A percentile compares a stretch with the other conserved stretches of the same genome.
phyloP scores from a whole-genome alignment of 192 early-diverging fungal genomes.

The Dissophora globulifera region DNA sequence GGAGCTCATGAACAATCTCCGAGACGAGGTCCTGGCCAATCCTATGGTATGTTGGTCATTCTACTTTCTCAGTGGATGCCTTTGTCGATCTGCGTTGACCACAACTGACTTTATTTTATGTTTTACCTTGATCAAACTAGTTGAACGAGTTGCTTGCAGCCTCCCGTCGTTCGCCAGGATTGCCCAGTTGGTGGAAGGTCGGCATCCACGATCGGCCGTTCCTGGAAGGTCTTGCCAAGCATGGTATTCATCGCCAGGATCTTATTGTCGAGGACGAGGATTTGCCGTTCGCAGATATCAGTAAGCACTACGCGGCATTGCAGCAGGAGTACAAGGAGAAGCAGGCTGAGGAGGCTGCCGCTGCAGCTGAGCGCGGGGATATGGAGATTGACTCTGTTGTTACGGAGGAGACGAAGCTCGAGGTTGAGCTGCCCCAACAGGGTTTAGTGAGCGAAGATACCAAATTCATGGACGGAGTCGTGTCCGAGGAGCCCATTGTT shows the following conservation, averaged over 20 bases:
- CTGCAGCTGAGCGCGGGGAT: constrained; percentile 17
- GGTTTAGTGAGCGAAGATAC: not conserved
- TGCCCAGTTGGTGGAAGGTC: constrained; percentile 81
- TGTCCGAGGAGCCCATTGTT: not conserved
- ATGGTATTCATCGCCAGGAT: constrained; percentile 75
- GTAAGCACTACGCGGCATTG: constrained; percentile 30
- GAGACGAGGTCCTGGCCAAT: constrained; percentile 68
- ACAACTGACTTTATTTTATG: too few relatives aligned
- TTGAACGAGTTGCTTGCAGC: constrained; percentile 55
- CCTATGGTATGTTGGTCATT: constrained; percentile 43
- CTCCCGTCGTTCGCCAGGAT: constrained; percentile 61
- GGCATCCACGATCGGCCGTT: constrained; percentile 74
- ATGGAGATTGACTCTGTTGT: constrained; percentile 21
- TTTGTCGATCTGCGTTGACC: too few relatives aligned
- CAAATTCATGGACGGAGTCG: constrained; percentile 23
- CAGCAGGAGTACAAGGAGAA: constrained; percentile 26
- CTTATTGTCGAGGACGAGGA: constrained; percentile 69
- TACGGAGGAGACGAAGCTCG: not conserved
- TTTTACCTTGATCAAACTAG: constrained; percentile 16
- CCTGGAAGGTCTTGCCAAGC: constrained; percentile 74
- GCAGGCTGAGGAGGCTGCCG: constrained; percentile 9
- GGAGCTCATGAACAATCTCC: constrained; percentile 73
- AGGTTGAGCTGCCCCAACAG: not conserved
- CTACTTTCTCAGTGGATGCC: too few relatives aligned
- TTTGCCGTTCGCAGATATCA: constrained; percentile 60